Percentiles rank a stretch among this genome's conserved stretches.
Evolutionary conservation across 371 early-diverging fungal species (phyloP).

Genomic region (Mucor indicus): DNA sequence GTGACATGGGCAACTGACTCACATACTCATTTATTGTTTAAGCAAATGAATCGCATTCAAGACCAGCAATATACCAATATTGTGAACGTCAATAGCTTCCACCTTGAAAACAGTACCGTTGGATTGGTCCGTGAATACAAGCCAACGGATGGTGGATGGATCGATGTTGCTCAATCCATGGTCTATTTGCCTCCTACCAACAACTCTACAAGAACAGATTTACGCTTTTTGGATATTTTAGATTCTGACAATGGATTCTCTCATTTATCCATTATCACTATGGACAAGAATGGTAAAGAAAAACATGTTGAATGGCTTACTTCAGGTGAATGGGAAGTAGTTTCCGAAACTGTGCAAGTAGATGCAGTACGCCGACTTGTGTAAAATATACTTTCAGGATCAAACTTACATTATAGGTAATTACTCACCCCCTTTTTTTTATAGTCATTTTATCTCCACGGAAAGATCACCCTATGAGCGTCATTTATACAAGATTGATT

Average conservation of each 20-base stretch:
- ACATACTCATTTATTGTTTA: slow-evolving; percentile 66
- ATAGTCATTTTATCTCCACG: slow-evolving; percentile 65
- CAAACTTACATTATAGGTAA: not conserved
- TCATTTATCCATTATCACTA: slow-evolving; percentile 78
- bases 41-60: slow-evolving; percentile 88
- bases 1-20: slow-evolving; percentile 75
- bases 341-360: slow-evolving; percentile 56
- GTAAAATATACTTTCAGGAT: slow-evolving; percentile 30
- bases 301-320: slow-evolving; percentile 75
- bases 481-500: slow-evolving; percentile 62
- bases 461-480: slow-evolving; percentile 77
- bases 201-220: slow-evolving; percentile 22
- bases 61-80: slow-evolving; percentile 73
- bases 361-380: slow-evolving; percentile 56
- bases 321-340: slow-evolving; percentile 83
- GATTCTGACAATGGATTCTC: slow-evolving; percentile 72
- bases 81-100: slow-evolving; percentile 24
- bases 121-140: slow-evolving; percentile 56
- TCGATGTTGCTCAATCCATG: slow-evolving; percentile 57
- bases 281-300: slow-evolving; percentile 27
- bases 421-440: not conserved
- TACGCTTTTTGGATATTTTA: slow-evolving; percentile 78
- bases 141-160: slow-evolving; percentile 71
- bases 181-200: slow-evolving; percentile 40
- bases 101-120: slow-evolving; percentile 21